These are phyloP conservation scores for Aspergillus clavatus DNA, from an alignment of 2,329 filamentous ascomycete genomes.

Conservation along the genomic window DNA sequence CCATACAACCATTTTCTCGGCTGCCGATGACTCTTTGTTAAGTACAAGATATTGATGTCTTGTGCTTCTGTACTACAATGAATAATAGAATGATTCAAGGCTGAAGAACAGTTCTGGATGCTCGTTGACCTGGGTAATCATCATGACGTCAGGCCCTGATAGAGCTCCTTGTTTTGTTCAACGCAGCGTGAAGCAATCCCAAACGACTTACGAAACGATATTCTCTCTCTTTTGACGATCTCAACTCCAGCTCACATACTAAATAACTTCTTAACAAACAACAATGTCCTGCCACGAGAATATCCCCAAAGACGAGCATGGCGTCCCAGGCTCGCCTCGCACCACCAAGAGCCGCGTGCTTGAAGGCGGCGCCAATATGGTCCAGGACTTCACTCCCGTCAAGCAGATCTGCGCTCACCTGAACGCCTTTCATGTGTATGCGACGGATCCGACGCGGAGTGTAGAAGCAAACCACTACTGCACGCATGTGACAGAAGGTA, in stretches of 20 bases:
- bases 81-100: too few relatives aligned
- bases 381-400: conserved; percentile 59
- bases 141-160: conserved; percentile 28
- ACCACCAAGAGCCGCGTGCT: conserved; percentile 35
- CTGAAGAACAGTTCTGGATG: too few relatives aligned
- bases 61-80: too few relatives aligned
- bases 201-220: neutral
- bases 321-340: conserved; percentile 28
- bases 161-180: too few relatives aligned
- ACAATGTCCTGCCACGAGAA: conserved; percentile 2
- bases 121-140: too few relatives aligned
- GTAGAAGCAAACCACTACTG: conserved; percentile 86
- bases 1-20: too few relatives aligned
- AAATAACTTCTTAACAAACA: too few relatives aligned
- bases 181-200: too few relatives aligned
- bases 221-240: neutral
- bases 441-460: conserved; percentile 61
- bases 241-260: neutral
- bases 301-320: conserved; percentile 6
- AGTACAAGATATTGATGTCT: too few relatives aligned
- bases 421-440: conserved; percentile 82
- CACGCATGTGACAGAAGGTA: conserved; percentile 63
- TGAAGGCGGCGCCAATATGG: conserved; percentile 33
- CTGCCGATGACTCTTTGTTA: too few relatives aligned
- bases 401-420: conserved; percentile 76